phyloP scores from a whole-genome alignment of 805 yeast genomes.

The Maudiozyma serrabonitensis region DNA sequence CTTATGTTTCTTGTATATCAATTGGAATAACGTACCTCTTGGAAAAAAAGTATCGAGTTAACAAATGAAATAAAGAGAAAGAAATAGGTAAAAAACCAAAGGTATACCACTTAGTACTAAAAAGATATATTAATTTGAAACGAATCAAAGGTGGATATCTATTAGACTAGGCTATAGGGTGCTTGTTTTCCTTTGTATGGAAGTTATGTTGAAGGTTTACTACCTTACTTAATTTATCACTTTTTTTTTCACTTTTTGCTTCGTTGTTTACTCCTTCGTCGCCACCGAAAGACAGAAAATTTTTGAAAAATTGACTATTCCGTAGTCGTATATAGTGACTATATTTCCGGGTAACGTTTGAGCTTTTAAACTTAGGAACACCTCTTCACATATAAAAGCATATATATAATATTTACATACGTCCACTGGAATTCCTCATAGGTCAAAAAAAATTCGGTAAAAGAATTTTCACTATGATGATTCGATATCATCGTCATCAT shows the following conservation, averaged over 20 bases:
- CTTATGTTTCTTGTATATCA: neutral
- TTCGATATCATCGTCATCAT: neutral
- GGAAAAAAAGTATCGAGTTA: too few relatives aligned
- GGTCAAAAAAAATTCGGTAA: too few relatives aligned
- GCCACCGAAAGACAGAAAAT: slow-evolving; percentile 4
- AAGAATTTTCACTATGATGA: too few relatives aligned
- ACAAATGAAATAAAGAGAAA: neutral
- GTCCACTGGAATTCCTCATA: too few relatives aligned
- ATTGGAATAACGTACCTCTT: neutral
- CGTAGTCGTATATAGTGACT: neutral
- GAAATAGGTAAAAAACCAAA: neutral
- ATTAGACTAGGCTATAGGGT: slow-evolving; percentile 2
- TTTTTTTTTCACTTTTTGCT: slow-evolving; percentile 1
- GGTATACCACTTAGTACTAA: slow-evolving; percentile 3
- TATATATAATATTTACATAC: too few relatives aligned
- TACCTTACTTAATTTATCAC: neutral
- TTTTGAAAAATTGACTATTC: too few relatives aligned
- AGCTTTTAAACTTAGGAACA: neutral
- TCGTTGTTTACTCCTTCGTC: slow-evolving; percentile 4
- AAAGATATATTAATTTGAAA: neutral
- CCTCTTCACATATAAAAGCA: too few relatives aligned
- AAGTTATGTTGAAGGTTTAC: neutral
- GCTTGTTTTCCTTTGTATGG: neutral
- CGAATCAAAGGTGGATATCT: neutral
- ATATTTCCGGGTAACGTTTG: neutral